Base-by-base conservation (phyloP, 1,284 basidiomycete genomes). In the Phellinidium pouzarii region DNA sequence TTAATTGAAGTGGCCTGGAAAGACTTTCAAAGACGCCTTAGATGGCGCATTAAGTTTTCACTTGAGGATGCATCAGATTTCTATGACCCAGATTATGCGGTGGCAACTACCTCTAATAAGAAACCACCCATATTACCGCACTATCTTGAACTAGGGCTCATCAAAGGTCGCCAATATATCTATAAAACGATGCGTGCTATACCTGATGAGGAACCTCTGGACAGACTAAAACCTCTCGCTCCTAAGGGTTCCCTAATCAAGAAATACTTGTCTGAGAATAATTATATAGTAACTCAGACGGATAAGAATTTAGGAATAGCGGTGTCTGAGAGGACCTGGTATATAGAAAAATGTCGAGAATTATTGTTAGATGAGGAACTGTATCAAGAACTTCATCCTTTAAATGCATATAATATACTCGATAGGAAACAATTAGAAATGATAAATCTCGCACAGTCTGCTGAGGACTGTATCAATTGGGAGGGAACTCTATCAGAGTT, bases 261-360 rank as follows among this genome's bases (percentile, higher is more conserved):
- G 17, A 26, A 46, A 31, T 46, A 25, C n/a, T 27, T 46, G n/a
- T 6, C n/a, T 3, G n/a, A 8, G 11, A 26, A 46, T 46, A 31
- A 46, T 58, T 19, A 59, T 59, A 23, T 43, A 34, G 41, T 52
- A 7, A 53, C 45, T 3, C 27, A 29, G 3, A 56, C 50, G 9
- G 44, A 52, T 34, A 52, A 52, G 27, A 53, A 52, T 34, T 43
- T 56, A 25, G 54, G 50, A 25, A 31, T 53, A 23, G 50, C 44
- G 19, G 54, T 52, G 44, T 48, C 44, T 37, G 41, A 48, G 45
- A 22, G 44, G 22, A 52, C 37, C 50, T 56, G 50, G 50, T 34
- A 48, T 26, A 44, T 44, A 20, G 45, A 43, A 14, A 40, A 56
- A 53, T 53, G 50, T n/a, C 12, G 12, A 17, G 26, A 27, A 29